A percentile compares a stretch with the other conserved stretches of the same genome.
These are phyloP conservation scores for Potentilla sterilis DNA, from an alignment of 306 rosid species.

Conservation along the genomic window DNA sequence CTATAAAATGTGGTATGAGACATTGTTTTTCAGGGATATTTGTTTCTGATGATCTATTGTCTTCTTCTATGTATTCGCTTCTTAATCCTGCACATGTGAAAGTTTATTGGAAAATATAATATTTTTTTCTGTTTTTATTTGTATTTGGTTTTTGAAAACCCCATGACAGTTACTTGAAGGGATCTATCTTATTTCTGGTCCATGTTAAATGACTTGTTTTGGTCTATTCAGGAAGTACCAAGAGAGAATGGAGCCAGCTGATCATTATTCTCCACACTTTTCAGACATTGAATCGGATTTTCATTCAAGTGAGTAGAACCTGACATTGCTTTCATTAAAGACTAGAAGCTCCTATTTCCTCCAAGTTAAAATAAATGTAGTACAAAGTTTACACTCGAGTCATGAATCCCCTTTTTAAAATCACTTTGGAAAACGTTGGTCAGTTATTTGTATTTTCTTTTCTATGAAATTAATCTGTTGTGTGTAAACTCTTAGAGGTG, in stretches of 20 bases:
- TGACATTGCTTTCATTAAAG: constrained; percentile 3
- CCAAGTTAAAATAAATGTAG: not conserved
- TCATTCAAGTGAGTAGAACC: constrained; percentile 51
- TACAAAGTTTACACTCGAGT: not conserved
- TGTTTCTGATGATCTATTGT: not conserved
- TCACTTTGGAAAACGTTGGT: not conserved
- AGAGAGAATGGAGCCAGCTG: constrained; percentile 46
- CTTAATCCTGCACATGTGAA: not conserved
- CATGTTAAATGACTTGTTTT: not conserved
- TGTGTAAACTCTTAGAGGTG: not conserved
- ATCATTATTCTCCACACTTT: constrained; percentile 31
- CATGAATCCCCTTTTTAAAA: not conserved
- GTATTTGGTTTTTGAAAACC: not conserved
- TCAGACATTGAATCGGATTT: constrained; percentile 45
- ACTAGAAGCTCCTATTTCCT: not conserved
- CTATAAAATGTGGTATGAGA: not conserved
- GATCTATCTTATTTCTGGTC: not conserved
- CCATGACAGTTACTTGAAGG: not conserved
- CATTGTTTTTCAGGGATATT: not conserved
- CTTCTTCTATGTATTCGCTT: not conserved
- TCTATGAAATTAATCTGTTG: not conserved
- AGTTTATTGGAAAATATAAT: not conserved
- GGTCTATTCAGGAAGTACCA: constrained; percentile 50
- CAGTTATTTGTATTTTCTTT: not conserved
- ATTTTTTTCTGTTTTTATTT: not conserved